Evolutionary conservation across 805 yeast genomes (phyloP), one percentile per base, ranked within the genome.

Genomic region (Candida dajiaensis): DNA sequence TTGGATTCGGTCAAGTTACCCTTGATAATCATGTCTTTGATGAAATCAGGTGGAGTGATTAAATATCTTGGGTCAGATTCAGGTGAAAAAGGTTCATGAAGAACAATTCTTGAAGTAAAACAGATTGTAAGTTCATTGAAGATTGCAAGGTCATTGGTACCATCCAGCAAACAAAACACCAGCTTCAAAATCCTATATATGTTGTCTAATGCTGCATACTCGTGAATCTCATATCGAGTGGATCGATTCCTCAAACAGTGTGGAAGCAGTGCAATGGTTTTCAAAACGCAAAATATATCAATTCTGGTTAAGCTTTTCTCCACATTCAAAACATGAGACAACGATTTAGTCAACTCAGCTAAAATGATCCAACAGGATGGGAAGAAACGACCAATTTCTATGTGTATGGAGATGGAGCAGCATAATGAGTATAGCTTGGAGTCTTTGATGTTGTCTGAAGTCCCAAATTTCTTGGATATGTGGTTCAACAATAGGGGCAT

Each of bases 341-440:
- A 23, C 15, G 50, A 41, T 6, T 44, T 43, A 1, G 50, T 46
- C 3, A 55, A 36, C 21, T 52, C 57, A 13, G 48, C 31, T 7
- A 52, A 45, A 3, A 52, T 33, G 2, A 53, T 44, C 58, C 59
- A 56, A 19, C 55, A 52, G 5, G 54, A 51, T 9, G 58, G 40
- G 18, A 46, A 43, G 15, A 20, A 37, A 2, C 16, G 31, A 8
- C 52, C 20, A 12, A 46, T 8, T 11, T 53, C 53, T 29, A 57
- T 41, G 39, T 55, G 57, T 6, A 48, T 42, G 2, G 61, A 56
- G 1, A 55, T 41, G 2, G 51, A 45, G 20, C 57, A 54, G 21
- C 56, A 54, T 2, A 58, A 11, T 11, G 53, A 31, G 37, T 49
- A 56, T 1, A 56, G 16, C 36, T 54, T 55, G 1, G 61, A 55